Conservation (phyloP, 352 stramenopile genomes). For the Phytophthora meadii region DNA sequence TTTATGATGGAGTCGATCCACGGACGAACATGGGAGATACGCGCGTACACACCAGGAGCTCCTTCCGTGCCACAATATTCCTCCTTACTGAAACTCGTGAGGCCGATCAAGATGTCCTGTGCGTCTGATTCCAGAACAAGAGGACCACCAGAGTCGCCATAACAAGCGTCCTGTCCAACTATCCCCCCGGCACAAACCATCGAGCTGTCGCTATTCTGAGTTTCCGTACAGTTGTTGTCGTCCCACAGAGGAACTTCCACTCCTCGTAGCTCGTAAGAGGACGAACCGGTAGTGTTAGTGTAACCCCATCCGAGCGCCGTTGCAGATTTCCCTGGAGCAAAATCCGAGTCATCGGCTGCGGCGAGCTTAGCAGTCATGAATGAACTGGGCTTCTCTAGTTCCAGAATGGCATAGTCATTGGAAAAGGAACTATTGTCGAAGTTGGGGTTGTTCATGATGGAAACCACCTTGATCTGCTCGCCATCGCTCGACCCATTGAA, state of each 20-base stretch:
- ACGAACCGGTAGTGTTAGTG: constrained; percentile 26
- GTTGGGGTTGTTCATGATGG: constrained; percentile 29
- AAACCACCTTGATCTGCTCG: constrained; percentile 39
- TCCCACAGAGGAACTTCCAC: constrained; percentile 45
- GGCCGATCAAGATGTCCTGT: constrained; percentile 17
- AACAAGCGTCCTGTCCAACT: constrained; percentile 49
- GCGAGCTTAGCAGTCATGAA: constrained; percentile 39
- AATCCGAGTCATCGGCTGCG: constrained; percentile 23
- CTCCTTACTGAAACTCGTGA: constrained; percentile 21
- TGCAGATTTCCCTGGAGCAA: constrained; percentile 28
- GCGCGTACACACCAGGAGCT: constrained; percentile 52
- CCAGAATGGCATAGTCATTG: constrained; percentile 46
- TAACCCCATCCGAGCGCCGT: constrained; percentile 44
- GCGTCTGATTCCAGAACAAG: constrained; percentile 30
- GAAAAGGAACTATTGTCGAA: constrained; percentile 16
- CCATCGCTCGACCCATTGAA: constrained; percentile 20
- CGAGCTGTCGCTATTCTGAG: constrained; percentile 9
- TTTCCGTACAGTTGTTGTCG: constrained; percentile 37
- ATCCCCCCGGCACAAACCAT: constrained; percentile 62
- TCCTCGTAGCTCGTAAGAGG: constrained; percentile 38
- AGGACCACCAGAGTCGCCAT: constrained; percentile 55
- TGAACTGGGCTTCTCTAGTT: constrained; percentile 39
- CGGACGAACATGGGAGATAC: constrained; percentile 41
- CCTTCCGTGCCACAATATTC: constrained; percentile 17
- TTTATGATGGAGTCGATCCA: too few species aligned